Evolutionary conservation across 345 rosid species (phyloP).

Genomic region (Luvunga scandens): DNA sequence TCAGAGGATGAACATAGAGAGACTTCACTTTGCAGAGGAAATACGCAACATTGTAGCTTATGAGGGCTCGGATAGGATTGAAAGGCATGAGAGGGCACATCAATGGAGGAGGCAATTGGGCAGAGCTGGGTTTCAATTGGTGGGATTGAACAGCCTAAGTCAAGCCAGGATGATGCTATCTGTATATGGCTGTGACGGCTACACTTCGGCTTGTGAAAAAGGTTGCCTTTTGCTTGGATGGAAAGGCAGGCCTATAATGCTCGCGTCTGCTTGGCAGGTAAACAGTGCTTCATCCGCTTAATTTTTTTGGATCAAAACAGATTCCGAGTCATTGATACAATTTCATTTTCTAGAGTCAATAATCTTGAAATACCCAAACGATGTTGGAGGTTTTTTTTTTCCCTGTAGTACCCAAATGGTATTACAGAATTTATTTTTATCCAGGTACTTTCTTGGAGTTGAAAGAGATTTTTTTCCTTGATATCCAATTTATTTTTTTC

Average conservation of each 20-base stretch:
- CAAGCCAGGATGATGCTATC: slow-evolving; percentile 61
- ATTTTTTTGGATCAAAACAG: not conserved
- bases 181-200: slow-evolving; percentile 58
- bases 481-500: not conserved
- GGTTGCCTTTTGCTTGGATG: slow-evolving; percentile 62
- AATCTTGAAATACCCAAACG: not conserved
- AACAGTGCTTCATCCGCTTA: slow-evolving; percentile 25
- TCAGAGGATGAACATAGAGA: slow-evolving; percentile 59
- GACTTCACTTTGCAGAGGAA: slow-evolving; percentile 51
- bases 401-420: not conserved
- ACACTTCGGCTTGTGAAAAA: slow-evolving; percentile 46
- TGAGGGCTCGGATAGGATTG: slow-evolving; percentile 47
- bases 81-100: slow-evolving; percentile 66
- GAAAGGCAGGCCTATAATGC: slow-evolving; percentile 65
- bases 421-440: not conserved
- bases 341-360: not conserved
- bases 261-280: slow-evolving; percentile 66
- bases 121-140: slow-evolving; percentile 57
- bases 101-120: slow-evolving; percentile 72
- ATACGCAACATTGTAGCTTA: slow-evolving; percentile 52
- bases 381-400: not conserved
- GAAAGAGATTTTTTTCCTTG: not conserved
- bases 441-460: not conserved
- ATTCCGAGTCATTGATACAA: not conserved
- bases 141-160: slow-evolving; percentile 48